Evolutionary conservation across 2,329 filamentous ascomycete species (phyloP).

Genomic region (Penicillium sp.): DNA sequence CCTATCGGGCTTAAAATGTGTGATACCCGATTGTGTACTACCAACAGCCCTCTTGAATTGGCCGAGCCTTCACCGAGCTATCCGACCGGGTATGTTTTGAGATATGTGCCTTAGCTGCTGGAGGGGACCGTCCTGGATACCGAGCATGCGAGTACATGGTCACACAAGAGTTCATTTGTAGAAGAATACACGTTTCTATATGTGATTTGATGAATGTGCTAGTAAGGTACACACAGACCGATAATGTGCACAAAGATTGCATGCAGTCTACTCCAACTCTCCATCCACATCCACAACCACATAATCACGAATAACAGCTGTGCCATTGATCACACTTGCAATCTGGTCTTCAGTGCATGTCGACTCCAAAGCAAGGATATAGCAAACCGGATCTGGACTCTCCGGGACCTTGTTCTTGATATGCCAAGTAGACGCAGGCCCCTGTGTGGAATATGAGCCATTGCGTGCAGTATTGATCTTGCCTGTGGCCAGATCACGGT

Average conservation of each 20-base stretch:
- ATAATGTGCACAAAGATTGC: not conserved
- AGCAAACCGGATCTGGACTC: constrained; percentile 45
- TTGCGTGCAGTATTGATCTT: constrained; percentile 39
- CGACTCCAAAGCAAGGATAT: constrained; percentile 38
- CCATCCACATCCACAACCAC: constrained; percentile 37
- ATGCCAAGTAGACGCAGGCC: constrained; percentile 40
- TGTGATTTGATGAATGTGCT: not conserved
- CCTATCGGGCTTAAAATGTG: not conserved
- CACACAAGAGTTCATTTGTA: not conserved
- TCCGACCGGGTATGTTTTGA: not conserved
- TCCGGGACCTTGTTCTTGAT: constrained; percentile 48
- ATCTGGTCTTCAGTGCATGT: constrained; percentile 49
- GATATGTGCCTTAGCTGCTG: not conserved
- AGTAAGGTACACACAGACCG: not conserved
- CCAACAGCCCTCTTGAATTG: not conserved
- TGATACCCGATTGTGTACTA: not conserved
- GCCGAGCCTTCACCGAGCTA: too few species aligned
- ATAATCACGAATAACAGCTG: constrained; percentile 48
- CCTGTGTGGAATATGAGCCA: constrained; percentile 41
- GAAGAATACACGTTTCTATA: not conserved
- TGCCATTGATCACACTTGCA: constrained; percentile 43
- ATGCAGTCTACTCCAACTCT: constrained; percentile 3
- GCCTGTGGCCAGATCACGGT: constrained; percentile 56
- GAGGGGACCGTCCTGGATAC: too few species aligned
- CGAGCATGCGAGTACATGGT: not conserved